A percentile compares a stretch with the other conserved stretches of the same genome.
Conservation (phyloP, 1,284 basidiomycete genomes). For the Jaminaea rosea region DNA sequence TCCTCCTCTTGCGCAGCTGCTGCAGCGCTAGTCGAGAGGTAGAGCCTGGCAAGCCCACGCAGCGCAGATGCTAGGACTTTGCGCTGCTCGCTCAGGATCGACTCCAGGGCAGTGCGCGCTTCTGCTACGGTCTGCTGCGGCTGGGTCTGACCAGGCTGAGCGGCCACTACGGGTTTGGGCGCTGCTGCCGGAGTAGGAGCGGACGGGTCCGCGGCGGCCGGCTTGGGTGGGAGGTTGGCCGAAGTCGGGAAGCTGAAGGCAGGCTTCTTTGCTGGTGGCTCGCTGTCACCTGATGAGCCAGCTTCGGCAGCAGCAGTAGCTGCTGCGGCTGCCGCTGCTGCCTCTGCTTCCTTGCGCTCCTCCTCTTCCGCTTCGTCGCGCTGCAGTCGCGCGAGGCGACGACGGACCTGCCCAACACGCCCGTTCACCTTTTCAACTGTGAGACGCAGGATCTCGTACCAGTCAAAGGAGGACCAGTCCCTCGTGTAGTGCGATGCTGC, state of each 20-base stretch:
- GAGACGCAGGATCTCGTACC: slow-evolving; percentile 32
- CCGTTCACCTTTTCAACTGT: slow-evolving; percentile 46
- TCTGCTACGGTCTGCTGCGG: slow-evolving; percentile 16
- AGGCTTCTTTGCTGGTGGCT: slow-evolving; percentile 3
- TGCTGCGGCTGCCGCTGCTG: slow-evolving; percentile 14
- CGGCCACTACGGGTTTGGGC: background rate
- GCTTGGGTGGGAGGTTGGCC: slow-evolving; percentile 14
- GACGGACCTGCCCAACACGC: slow-evolving; percentile 38
- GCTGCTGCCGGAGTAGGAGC: background rate
- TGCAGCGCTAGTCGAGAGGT: background rate
- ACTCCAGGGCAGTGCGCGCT: slow-evolving; percentile 23
- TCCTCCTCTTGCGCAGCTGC: slow-evolving; percentile 1
- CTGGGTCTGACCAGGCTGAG: slow-evolving; percentile 1
- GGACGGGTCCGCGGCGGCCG: slow-evolving; percentile 1
- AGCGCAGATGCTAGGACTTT: slow-evolving; percentile 34
- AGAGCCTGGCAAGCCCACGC: slow-evolving; percentile 19
- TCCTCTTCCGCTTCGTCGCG: slow-evolving; percentile 20
- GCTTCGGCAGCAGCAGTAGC: slow-evolving; percentile 4
- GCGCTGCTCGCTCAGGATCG: slow-evolving; percentile 39
- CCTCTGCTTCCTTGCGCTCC: slow-evolving; percentile 21
- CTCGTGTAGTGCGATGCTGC: slow-evolving; percentile 5
- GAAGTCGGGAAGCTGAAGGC: slow-evolving; percentile 28
- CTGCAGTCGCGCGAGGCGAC: slow-evolving; percentile 23
- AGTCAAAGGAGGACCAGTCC: slow-evolving; percentile 38
- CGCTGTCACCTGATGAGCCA: background rate